A percentile compares a stretch with the other conserved stretches of the same genome.
Conservation (phyloP, 352 stramenopile genomes). For the Globisporangium alternatum region DNA sequence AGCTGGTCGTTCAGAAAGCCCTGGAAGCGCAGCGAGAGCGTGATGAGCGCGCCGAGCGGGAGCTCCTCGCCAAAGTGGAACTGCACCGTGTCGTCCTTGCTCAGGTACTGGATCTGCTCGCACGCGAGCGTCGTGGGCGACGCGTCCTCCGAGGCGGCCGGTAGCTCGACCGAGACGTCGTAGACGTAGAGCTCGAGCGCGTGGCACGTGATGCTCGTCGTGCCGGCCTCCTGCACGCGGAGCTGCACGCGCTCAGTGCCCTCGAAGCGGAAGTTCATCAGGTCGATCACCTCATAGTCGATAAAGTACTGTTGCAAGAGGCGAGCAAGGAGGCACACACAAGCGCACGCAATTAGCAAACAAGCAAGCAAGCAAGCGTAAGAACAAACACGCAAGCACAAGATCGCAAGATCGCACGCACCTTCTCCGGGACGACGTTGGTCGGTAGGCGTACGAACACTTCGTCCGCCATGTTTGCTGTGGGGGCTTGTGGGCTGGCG, state of each 20-base stretch:
- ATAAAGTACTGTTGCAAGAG: slow-evolving; percentile 64
- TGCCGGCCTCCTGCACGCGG: slow-evolving; percentile 45
- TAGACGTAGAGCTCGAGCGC: slow-evolving; percentile 92
- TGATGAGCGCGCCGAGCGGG: slow-evolving; percentile 27
- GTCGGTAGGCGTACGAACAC: slow-evolving; percentile 56
- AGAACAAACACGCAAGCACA: neutral
- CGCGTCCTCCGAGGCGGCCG: slow-evolving; percentile 20
- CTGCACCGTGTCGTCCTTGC: slow-evolving; percentile 52
- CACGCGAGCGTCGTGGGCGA: slow-evolving; percentile 27
- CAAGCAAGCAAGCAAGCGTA: neutral
- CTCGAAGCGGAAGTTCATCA: slow-evolving; percentile 79
- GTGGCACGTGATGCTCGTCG: slow-evolving; percentile 88
- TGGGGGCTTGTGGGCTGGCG: neutral
- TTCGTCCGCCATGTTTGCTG: slow-evolving; percentile 4
- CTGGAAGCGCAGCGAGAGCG: slow-evolving; percentile 54
- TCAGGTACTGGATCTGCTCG: slow-evolving; percentile 45
- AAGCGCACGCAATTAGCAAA: neutral
- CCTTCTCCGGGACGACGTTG: slow-evolving; percentile 55
- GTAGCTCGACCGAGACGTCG: slow-evolving; percentile 57
- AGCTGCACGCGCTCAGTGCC: slow-evolving; percentile 56
- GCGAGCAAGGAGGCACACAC: neutral
- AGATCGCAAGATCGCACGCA: slow-evolving; percentile 10
- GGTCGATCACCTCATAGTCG: slow-evolving; percentile 74
- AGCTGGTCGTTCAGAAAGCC: slow-evolving; percentile 91
- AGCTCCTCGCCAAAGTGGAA: slow-evolving; percentile 57